These are phyloP conservation scores for Podospora anserina DNA, from an alignment of 495 filamentous ascomycete species.

Conservation along the genomic window DNA sequence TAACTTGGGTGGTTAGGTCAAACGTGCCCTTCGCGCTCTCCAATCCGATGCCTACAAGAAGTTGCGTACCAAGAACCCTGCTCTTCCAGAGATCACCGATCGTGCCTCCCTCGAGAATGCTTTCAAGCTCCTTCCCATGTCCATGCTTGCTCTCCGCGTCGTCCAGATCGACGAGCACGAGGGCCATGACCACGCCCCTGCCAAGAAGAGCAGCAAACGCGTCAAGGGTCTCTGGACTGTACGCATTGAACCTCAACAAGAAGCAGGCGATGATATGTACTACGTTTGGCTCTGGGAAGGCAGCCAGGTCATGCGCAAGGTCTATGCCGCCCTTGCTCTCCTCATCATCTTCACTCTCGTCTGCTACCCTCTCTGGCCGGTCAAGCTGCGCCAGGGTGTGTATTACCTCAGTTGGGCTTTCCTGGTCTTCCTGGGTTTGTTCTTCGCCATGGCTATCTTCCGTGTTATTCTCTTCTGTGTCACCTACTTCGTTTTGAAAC, in stretches of 20 bases:
- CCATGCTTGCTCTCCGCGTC: constrained; percentile 90
- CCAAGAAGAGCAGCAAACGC: constrained; percentile 68
- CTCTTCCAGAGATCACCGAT: constrained; percentile 83
- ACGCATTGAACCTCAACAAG: constrained; percentile 93
- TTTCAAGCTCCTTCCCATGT: constrained; percentile 93
- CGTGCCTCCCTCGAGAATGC: constrained; percentile 81
- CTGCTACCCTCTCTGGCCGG: constrained; percentile 95
- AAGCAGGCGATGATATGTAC: constrained; percentile 83
- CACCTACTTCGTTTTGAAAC: constrained; percentile 79
- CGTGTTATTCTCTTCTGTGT: constrained; percentile 90
- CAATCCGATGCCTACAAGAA: constrained; percentile 84
- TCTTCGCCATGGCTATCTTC: constrained; percentile 98
- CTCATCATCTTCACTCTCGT: constrained; percentile 80
- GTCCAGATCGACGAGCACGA: constrained; percentile 73
- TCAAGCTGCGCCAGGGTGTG: constrained; percentile 83
- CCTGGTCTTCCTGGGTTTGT: constrained; percentile 85
- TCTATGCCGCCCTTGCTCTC: constrained; percentile 81
- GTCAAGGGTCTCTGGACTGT: constrained; percentile 97
- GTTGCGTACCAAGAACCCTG: constrained; percentile 82
- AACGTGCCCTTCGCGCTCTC: constrained; percentile 91
- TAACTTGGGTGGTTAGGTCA: constrained; percentile 59
- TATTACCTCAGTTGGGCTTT: constrained; percentile 98
- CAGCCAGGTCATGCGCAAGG: constrained; percentile 85
- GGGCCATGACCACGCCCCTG: constrained; percentile 61
- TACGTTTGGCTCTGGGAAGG: constrained; percentile 98